Conservation (phyloP, 495 filamentous ascomycete species). For the Aspergillus hancockii region DNA sequence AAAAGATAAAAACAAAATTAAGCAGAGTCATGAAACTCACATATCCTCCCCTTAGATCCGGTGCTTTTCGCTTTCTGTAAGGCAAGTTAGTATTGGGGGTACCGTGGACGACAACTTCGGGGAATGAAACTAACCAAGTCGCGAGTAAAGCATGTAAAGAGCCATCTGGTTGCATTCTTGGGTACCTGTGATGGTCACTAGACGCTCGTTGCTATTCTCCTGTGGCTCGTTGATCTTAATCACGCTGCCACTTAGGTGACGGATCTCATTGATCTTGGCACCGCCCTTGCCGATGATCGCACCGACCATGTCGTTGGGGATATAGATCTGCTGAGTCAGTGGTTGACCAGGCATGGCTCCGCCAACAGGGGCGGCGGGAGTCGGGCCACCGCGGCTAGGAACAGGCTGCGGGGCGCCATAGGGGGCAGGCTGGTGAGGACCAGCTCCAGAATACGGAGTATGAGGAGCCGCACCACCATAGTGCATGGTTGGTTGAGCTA, state of each 20-base stretch:
- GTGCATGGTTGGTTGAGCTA: conserved; percentile 67
- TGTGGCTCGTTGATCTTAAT: conserved; percentile 99
- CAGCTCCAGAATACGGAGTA: conserved; percentile 67
- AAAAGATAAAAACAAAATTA: conserved; percentile 19
- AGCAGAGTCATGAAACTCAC: conserved; percentile 13
- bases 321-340: conserved; percentile 96
- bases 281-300: conserved; percentile 99
- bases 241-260: conserved; percentile 92
- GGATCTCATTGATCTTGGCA: conserved; percentile 98
- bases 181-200: conserved; percentile 96
- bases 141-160: conserved; percentile 95
- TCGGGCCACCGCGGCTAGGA: conserved; percentile 52
- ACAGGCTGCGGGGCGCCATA: conserved; percentile 61
- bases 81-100: conserved; percentile 17
- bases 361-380: conserved; percentile 66
- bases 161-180: conserved; percentile 99
- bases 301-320: conserved; percentile 99
- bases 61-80: conserved; percentile 82
- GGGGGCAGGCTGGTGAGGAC: conserved; percentile 74
- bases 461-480: conserved; percentile 70
- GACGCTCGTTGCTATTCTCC: conserved; percentile 95
- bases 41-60: conserved; percentile 50
- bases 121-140: conserved; percentile 74
- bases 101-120: conserved; percentile 18
- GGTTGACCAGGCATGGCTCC: conserved; percentile 80